A percentile compares a stretch with the other conserved stretches of the same genome.
Evolutionary conservation across 768 basidiomycete species (phyloP).

Genomic region (Boletus rufocinnamomeus): DNA sequence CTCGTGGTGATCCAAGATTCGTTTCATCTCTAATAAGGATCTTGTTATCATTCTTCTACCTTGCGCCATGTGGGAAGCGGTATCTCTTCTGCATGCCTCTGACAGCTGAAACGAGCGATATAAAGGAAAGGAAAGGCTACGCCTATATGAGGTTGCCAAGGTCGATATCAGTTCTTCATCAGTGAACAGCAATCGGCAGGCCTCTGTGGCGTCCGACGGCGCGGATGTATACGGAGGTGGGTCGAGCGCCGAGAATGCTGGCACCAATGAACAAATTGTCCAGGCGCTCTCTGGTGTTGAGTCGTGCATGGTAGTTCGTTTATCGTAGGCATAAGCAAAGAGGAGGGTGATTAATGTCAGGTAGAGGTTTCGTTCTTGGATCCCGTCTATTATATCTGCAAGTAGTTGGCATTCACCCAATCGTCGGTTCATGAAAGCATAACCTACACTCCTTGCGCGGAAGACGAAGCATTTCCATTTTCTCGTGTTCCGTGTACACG

Average conservation of each 20-base stretch:
- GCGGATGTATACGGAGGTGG: slow-evolving; percentile 51
- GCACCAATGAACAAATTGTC: slow-evolving; percentile 73
- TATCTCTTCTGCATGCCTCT: slow-evolving; percentile 66
- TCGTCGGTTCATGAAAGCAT: not conserved
- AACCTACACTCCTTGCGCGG: slow-evolving; percentile 54
- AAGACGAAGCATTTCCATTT: slow-evolving; percentile 58
- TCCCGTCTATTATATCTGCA: slow-evolving; percentile 59
- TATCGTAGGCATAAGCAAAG: slow-evolving; percentile 82
- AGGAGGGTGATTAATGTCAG: slow-evolving; percentile 69
- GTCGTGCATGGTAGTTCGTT: slow-evolving; percentile 73
- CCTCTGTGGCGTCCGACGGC: slow-evolving; percentile 16
- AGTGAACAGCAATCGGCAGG: slow-evolving; percentile 33
- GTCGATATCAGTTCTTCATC: slow-evolving; percentile 50
- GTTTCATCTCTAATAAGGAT: slow-evolving; percentile 70
- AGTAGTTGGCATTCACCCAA: not conserved
- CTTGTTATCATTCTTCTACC: slow-evolving; percentile 67
- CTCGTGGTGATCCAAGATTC: slow-evolving; percentile 77
- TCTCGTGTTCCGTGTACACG: slow-evolving; percentile 73
- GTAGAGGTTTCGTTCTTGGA: slow-evolving; percentile 64
- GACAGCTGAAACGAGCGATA: slow-evolving; percentile 77
- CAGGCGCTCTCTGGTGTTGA: slow-evolving; percentile 89
- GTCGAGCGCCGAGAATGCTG: slow-evolving; percentile 83
- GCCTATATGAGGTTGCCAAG: slow-evolving; percentile 68
- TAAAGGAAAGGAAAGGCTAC: slow-evolving; percentile 73
- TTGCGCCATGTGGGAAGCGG: slow-evolving; percentile 53